Conservation (phyloP, 73 alveolate genomes). For the Uronychia setigera region DNA sequence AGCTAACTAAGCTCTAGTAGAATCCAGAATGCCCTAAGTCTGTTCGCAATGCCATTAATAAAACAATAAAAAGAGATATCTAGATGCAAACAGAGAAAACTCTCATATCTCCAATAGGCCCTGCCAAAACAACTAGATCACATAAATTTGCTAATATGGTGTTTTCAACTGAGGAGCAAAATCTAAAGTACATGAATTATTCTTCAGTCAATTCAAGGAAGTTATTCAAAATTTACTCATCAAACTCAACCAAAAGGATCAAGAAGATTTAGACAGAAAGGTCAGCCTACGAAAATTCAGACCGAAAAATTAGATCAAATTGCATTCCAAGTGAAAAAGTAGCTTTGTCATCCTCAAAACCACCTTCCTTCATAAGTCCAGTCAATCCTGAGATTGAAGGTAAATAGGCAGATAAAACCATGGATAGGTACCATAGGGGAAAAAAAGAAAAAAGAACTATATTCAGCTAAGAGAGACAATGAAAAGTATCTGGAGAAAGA, state of each 20-base stretch:
- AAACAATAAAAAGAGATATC: not conserved
- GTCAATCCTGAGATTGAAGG: not conserved
- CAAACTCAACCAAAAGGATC: not conserved
- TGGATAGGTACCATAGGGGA: too few relatives aligned
- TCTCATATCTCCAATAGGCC: not conserved
- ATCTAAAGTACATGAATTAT: not conserved
- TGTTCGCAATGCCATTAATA: not conserved
- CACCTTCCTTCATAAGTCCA: too few relatives aligned
- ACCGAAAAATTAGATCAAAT: too few relatives aligned
- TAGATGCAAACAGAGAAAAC: not conserved
- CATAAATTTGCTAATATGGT: not conserved
- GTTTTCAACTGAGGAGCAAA: not conserved
- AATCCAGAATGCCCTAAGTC: not conserved
- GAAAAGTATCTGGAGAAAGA: too few relatives aligned
- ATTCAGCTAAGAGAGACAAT: too few relatives aligned
- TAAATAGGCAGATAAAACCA: not conserved
- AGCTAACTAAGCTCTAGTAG: not conserved
- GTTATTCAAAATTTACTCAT: not conserved
- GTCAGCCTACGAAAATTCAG: too few relatives aligned
- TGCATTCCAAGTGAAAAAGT: too few relatives aligned
- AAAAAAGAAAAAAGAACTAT: too few relatives aligned
- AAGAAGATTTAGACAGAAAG: too few relatives aligned
- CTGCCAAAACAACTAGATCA: not conserved
- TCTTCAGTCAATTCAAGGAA: not conserved
- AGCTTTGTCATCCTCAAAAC: too few relatives aligned